Base-by-base conservation (phyloP, 106 monocot genomes). In the Dioscorea alata region DNA sequence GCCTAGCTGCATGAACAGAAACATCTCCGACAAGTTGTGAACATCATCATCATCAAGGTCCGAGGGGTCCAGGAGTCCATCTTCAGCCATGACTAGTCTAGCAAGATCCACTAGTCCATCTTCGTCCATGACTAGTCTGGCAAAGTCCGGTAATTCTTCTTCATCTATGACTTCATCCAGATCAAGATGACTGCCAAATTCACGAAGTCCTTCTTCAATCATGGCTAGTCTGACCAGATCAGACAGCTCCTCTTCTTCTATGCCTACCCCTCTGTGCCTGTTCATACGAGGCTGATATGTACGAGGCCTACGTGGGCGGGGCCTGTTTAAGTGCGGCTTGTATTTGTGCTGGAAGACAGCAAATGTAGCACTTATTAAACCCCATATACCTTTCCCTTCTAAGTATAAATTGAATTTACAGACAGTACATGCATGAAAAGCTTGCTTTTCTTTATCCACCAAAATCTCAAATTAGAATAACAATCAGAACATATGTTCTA, bases 321-420 rank as follows among this genome's bases (percentile, higher is more conserved):
- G 65, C 19, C 48, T 48, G 48, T 65, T 17, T 48, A 21, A n/a
- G 48, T 21, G 4, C 65, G 48, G 65, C 13, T 42, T 33, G 65
- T 48, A 65, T 42, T 16, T 65, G 65, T 65, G 65, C 65, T 65
- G 65, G 65, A 65, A 65, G 42, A 65, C 19, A 42, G 48, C 65
- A 65, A 48, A 48, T 10, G 23, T 21, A 21, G 24, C 23, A 25
- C 60, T 60, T 14, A 54, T 54, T 54, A 54, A 54, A 54, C 54
- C 53, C 54, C 54, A 54, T 18, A 19, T 5, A 19, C 54, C 15
- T 54, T 28, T 54, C 54, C 15, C 54, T 19, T 54, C 54, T 54
- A 5, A 42, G 4, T 54, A 54, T 2, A 54, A 60, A 23, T 21
- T 60, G 50, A 67, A 67, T 67, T 23, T 18, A 63, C 33, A n/a